Percentiles rank a stretch among this genome's conserved stretches.
These are phyloP conservation scores for Cercospora sojina DNA, from an alignment of 2,329 filamentous ascomycete genomes.

Conservation along the genomic window DNA sequence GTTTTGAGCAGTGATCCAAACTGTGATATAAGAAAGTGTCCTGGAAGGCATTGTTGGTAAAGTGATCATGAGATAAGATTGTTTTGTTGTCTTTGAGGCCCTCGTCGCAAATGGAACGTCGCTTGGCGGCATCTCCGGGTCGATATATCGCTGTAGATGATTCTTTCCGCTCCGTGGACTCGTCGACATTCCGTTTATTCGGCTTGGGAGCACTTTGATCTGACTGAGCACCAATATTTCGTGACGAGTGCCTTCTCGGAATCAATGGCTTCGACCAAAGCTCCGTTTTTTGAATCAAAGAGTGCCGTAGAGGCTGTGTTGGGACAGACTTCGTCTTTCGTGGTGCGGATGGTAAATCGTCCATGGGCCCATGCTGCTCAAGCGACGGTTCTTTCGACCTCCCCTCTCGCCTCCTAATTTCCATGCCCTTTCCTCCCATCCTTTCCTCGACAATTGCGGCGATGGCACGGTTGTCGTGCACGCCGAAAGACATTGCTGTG, in stretches of 20 bases:
- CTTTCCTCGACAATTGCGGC: not conserved
- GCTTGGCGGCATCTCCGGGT: constrained; percentile 24
- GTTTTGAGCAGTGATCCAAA: not conserved
- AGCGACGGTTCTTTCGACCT: not conserved
- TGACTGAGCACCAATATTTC: not conserved
- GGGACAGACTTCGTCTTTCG: not conserved
- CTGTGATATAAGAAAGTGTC: not conserved
- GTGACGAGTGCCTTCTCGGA: not conserved
- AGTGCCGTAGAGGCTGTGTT: not conserved
- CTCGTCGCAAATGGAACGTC: constrained; percentile 9
- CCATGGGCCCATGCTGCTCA: not conserved
- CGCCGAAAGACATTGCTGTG: not conserved
- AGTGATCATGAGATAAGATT: not conserved
- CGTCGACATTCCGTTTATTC: not conserved
- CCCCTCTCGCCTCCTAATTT: not conserved
- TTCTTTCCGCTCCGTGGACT: not conserved
- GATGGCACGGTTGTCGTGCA: not conserved
- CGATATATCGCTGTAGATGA: constrained; percentile 5
- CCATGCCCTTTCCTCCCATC: not conserved
- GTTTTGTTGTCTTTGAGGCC: not conserved
- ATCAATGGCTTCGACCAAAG: not conserved
- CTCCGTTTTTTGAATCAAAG: not conserved
- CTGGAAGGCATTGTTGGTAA: not conserved
- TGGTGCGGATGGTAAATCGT: not conserved
- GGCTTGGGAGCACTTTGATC: not conserved